phyloP scores from a whole-genome alignment of 768 basidiomycete species.

The Pholiota microspora region DNA sequence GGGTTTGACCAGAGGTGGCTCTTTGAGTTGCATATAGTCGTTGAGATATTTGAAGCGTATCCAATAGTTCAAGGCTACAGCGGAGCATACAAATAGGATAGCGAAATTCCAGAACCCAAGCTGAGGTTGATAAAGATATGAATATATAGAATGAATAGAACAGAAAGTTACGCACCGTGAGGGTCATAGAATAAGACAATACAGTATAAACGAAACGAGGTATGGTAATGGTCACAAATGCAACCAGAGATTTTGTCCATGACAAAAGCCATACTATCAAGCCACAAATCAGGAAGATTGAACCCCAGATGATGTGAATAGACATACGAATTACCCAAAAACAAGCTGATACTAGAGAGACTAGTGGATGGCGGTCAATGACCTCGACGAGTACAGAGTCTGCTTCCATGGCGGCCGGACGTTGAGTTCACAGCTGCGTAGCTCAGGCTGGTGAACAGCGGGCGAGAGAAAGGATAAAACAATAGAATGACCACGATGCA shows the following conservation, averaged over 20 bases:
- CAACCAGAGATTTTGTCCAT: constrained; percentile 70
- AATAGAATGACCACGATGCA: background rate
- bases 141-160: background rate
- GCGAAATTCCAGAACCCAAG: constrained; percentile 92
- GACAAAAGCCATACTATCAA: constrained; percentile 75
- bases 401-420: constrained; percentile 30
- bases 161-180: constrained; percentile 55
- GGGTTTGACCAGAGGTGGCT: constrained; percentile 80
- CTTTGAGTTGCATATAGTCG: constrained; percentile 72
- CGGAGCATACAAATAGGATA: constrained; percentile 65
- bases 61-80: constrained; percentile 75
- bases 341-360: constrained; percentile 75
- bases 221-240: constrained; percentile 79
- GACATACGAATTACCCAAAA: constrained; percentile 83
- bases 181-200: constrained; percentile 85
- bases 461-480: background rate
- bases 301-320: background rate
- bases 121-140: constrained; percentile 33
- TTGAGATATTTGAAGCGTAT: constrained; percentile 81
- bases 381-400: constrained; percentile 30
- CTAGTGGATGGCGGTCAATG: constrained; percentile 60
- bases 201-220: constrained; percentile 77
- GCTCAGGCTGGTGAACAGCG: background rate
- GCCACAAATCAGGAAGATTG: background rate
- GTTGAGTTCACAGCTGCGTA: background rate